Percentiles rank a stretch among this genome's conserved stretches.
phyloP scores from a whole-genome alignment of 2,329 filamentous ascomycete genomes.

The Biscogniauxia sp. region DNA sequence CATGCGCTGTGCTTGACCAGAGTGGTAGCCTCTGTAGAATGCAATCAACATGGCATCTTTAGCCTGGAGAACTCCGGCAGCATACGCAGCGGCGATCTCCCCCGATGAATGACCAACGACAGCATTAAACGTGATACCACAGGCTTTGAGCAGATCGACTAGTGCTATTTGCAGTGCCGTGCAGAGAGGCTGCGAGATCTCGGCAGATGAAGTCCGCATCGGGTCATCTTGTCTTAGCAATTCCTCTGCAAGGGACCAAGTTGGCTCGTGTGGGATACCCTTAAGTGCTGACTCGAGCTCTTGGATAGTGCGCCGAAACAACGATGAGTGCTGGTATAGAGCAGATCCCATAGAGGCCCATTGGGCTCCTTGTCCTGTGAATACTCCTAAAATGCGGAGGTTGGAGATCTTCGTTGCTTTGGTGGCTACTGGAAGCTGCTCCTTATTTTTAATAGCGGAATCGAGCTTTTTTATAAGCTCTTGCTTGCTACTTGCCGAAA shows the following conservation, averaged over 20 bases:
- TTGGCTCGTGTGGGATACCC: conserved; percentile 19
- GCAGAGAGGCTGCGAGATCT: conserved; percentile 30
- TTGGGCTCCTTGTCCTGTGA: conserved; percentile 29
- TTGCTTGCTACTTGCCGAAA: too few relatives aligned
- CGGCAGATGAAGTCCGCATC: conserved; percentile 29
- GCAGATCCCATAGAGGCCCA: conserved; percentile 28
- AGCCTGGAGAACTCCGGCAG: conserved; percentile 41
- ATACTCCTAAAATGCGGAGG: conserved; percentile 19
- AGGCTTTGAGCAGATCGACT: conserved; percentile 13
- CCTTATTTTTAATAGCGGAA: too few relatives aligned
- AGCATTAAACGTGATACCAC: conserved; percentile 11
- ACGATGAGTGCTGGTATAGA: conserved; percentile 9
- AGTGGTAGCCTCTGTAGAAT: conserved; percentile 40
- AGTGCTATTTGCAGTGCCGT: conserved; percentile 24
- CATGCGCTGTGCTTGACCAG: too few relatives aligned
- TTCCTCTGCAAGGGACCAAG: conserved; percentile 28
- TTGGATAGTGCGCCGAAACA: conserved; percentile 3
- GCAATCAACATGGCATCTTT: conserved; percentile 43
- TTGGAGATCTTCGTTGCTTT: neutral
- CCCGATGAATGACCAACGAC: conserved; percentile 34
- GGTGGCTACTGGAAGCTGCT: neutral
- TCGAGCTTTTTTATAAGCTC: too few relatives aligned
- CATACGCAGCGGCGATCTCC: conserved; percentile 47
- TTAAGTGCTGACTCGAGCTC: conserved; percentile 22
- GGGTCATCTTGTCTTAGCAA: neutral